Evolutionary conservation across 1,284 basidiomycete genomes (phyloP).

Genomic region (Butyriboletus appendiculatus): DNA sequence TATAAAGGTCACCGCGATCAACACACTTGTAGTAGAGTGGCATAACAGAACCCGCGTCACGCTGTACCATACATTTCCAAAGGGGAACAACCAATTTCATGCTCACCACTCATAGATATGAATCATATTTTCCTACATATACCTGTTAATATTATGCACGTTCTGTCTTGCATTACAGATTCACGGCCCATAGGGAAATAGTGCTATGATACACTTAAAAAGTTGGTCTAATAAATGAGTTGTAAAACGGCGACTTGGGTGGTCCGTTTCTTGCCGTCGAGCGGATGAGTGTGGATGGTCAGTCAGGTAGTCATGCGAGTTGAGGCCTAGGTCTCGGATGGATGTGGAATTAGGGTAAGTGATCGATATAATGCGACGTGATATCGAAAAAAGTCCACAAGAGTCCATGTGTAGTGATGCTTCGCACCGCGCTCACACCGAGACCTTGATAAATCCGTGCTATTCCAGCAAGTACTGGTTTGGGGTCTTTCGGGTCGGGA

Average conservation of each 20-base stretch:
- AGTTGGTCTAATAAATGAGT: slow-evolving; percentile 22
- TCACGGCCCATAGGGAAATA: slow-evolving; percentile 10
- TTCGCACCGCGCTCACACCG: slow-evolving; percentile 80
- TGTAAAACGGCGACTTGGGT: slow-evolving; percentile 8
- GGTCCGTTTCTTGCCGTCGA: slow-evolving; percentile 8
- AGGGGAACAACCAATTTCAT: not conserved
- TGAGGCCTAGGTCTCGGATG: slow-evolving; percentile 3
- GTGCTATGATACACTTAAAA: slow-evolving; percentile 32
- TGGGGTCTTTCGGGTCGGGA: slow-evolving; percentile 70
- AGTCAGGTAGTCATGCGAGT: slow-evolving; percentile 7
- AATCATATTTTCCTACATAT: not conserved
- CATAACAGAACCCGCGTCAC: not conserved
- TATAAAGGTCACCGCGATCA: slow-evolving; percentile 15
- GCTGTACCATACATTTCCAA: slow-evolving; percentile 6
- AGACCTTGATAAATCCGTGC: slow-evolving; percentile 82
- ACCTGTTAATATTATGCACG: slow-evolving; percentile 1
- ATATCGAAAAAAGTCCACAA: slow-evolving; percentile 85
- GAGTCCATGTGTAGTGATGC: slow-evolving; percentile 81
- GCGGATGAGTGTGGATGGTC: slow-evolving; percentile 17
- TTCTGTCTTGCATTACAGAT: slow-evolving; percentile 15
- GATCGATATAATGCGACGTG: slow-evolving; percentile 73
- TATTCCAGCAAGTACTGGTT: slow-evolving; percentile 68
- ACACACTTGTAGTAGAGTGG: slow-evolving; percentile 17
- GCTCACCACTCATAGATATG: slow-evolving; percentile 1
- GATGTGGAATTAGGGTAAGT: slow-evolving; percentile 45